A percentile compares a stretch with the other conserved stretches of the same genome.
Evolutionary conservation across 495 filamentous ascomycete species (phyloP).

Genomic region (Lindgomyces ingoldianus): DNA sequence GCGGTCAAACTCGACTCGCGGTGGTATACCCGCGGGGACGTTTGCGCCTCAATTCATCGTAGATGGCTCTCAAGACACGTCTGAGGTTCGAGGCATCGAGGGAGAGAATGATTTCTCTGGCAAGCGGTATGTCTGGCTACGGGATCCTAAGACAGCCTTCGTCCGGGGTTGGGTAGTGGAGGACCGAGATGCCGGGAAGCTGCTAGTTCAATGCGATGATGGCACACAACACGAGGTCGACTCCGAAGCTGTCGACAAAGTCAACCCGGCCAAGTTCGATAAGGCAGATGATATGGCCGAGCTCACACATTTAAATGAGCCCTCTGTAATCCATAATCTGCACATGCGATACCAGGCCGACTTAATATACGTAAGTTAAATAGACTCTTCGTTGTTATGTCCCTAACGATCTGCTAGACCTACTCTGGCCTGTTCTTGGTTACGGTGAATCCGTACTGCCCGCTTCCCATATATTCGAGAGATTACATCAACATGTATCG

Average conservation of each 20-base stretch:
- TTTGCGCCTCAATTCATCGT: conserved; percentile 97
- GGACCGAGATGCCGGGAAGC: conserved; percentile 63
- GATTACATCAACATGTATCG: conserved; percentile 98
- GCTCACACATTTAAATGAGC: conserved; percentile 95
- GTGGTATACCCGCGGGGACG: conserved; percentile 62
- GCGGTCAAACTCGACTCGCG: conserved; percentile 63
- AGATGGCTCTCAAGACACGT: conserved; percentile 66
- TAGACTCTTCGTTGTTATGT: neutral
- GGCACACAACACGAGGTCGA: conserved; percentile 90
- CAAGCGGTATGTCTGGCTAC: conserved; percentile 97
- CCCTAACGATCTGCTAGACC: conserved; percentile 55
- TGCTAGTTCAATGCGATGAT: conserved; percentile 92
- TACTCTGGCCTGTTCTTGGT: conserved; percentile 98
- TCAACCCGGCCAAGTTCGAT: conserved; percentile 99
- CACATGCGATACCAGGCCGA: conserved; percentile 92
- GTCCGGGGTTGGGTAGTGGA: conserved; percentile 89
- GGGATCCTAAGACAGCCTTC: conserved; percentile 83
- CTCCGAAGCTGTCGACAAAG: conserved; percentile 87
- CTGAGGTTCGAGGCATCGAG: conserved; percentile 78
- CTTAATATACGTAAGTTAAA: conserved; percentile 74
- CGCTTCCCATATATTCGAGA: conserved; percentile 91
- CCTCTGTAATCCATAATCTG: conserved; percentile 96
- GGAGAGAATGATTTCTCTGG: conserved; percentile 98
- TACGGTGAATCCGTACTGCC: conserved; percentile 94
- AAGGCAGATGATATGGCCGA: conserved; percentile 99